phyloP scores from a whole-genome alignment of 108 stramenopile species.

The Conticribra guillardii region DNA sequence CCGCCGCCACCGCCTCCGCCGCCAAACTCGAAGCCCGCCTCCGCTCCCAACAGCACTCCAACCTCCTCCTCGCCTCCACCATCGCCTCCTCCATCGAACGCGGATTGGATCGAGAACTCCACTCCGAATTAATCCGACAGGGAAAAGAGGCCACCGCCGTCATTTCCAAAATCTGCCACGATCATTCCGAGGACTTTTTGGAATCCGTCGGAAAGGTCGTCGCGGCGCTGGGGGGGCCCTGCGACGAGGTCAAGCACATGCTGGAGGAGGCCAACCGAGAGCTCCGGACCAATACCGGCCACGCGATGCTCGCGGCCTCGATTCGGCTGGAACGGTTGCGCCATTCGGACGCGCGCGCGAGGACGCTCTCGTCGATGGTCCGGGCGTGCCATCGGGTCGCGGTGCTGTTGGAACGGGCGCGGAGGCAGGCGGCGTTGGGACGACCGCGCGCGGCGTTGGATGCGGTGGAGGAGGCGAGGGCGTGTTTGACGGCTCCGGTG shows the following conservation, averaged over 20 bases:
- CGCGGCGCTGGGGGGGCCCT: slow-evolving; percentile 71
- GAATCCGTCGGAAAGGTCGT: slow-evolving; percentile 83
- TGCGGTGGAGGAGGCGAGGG: slow-evolving; percentile 87
- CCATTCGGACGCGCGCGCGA: slow-evolving; percentile 64
- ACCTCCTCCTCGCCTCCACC: slow-evolving; percentile 74
- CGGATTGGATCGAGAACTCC: slow-evolving; percentile 85
- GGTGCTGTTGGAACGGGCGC: slow-evolving; percentile 72
- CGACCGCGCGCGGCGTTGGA: slow-evolving; percentile 81
- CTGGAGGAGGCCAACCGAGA: slow-evolving; percentile 70
- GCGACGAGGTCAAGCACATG: slow-evolving; percentile 69
- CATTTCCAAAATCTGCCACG: slow-evolving; percentile 87
- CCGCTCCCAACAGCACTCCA: slow-evolving; percentile 56
- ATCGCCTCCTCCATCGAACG: slow-evolving; percentile 83
- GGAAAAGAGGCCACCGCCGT: slow-evolving; percentile 67
- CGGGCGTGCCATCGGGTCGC: slow-evolving; percentile 78
- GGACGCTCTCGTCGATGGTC: slow-evolving; percentile 77
- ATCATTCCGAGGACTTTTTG: slow-evolving; percentile 88
- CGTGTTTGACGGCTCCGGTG: slow-evolving; percentile 75
- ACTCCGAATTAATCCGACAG: slow-evolving; percentile 75
- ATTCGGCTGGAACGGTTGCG: slow-evolving; percentile 64
- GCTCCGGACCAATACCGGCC: slow-evolving; percentile 76
- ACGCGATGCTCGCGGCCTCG: slow-evolving; percentile 69
- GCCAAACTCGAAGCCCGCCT: slow-evolving; percentile 38
- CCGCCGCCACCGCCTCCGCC: slow-evolving; percentile 9
- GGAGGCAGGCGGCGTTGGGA: slow-evolving; percentile 79